Evolutionary conservation across 805 yeast genomes (phyloP), one percentile per base, ranked within the genome.

Genomic region (Tetrapisispora taiwanensis): DNA sequence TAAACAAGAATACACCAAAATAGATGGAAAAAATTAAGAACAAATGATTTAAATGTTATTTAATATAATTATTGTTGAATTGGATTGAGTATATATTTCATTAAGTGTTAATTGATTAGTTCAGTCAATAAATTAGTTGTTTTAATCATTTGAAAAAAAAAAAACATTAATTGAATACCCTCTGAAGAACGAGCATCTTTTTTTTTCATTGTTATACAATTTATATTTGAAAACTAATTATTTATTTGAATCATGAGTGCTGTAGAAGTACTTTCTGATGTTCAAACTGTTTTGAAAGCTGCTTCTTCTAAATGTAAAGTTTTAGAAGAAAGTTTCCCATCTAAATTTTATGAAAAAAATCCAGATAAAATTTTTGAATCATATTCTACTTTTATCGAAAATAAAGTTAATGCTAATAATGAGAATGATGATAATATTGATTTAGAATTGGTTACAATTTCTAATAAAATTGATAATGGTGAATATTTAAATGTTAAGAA

Each of bases 311-410:
- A 62, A 50, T 59, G 64, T 44, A 51, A 49, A 28, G 62, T 60
- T 4, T 30, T 60, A 18, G 61, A 58, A 33, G 66, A 62, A 42
- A 50, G 54, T 37, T 55, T 79, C 41, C 83, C 84, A 8, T 48
- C 56, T 3, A 58, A 59, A 2, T 78, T 78, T 50, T 64, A 56
- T 46, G 83, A 78, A 54, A 42, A 54, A 1, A 65, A 71, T 33
- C 71, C 79, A 1, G 51, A 58, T 5, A 60, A 62, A 36, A 69
- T 80, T 18, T 63, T 70, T 22, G 60, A 60, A 1, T 69, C 80
- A 0, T 73, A 70, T 46, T 48, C 60, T 28, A 60, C 56, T 26
- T 71, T 58, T 52, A 48, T 70, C 15, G 67, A 67, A 22, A 20
- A 56, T 18, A 52, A 48, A 31, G 48, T 48, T 7, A 53, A 52